phyloP scores from a whole-genome alignment of 148 eudicot species.

The Dysphania ambrosioides region DNA sequence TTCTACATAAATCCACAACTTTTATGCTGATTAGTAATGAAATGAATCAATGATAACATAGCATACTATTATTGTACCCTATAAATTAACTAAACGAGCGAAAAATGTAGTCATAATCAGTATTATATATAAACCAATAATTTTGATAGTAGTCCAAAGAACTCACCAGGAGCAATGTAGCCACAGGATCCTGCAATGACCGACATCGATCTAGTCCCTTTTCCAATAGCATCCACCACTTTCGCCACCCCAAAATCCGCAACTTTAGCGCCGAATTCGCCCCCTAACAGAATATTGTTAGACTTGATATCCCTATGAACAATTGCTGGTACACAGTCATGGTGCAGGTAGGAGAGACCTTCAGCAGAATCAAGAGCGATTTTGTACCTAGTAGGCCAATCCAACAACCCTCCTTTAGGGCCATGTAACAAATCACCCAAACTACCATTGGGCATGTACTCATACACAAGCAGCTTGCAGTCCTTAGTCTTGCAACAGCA shows the following conservation, averaged over 20 bases:
- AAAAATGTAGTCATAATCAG: too few relatives aligned
- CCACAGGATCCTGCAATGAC: conserved; percentile 95
- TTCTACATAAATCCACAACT: not conserved
- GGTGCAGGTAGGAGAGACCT: conserved; percentile 88
- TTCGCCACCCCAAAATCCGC: conserved; percentile 97
- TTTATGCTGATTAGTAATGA: too few relatives aligned
- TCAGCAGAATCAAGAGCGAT: conserved; percentile 85
- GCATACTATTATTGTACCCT: not conserved
- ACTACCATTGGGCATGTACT: conserved; percentile 95
- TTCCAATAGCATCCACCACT: conserved; percentile 60
- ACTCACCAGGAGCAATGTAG: conserved; percentile 93
- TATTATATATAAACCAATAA: too few relatives aligned
- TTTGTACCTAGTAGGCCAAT: conserved; percentile 78
- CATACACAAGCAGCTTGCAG: conserved; percentile 76
- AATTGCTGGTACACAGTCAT: conserved; percentile 86
- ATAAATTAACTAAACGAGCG: too few relatives aligned
- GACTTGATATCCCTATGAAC: conserved; percentile 90
- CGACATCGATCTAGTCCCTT: conserved; percentile 79
- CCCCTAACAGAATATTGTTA: conserved; percentile 77
- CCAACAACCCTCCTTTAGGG: conserved; percentile 64
- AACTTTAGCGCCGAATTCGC: conserved; percentile 73
- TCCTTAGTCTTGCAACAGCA: conserved; percentile 75
- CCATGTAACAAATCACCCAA: conserved; percentile 87
- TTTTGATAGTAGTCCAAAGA: too few relatives aligned
- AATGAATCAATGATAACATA: too few relatives aligned